Conservation (phyloP, 495 filamentous ascomycete species). For the Penicillium desertorum region DNA sequence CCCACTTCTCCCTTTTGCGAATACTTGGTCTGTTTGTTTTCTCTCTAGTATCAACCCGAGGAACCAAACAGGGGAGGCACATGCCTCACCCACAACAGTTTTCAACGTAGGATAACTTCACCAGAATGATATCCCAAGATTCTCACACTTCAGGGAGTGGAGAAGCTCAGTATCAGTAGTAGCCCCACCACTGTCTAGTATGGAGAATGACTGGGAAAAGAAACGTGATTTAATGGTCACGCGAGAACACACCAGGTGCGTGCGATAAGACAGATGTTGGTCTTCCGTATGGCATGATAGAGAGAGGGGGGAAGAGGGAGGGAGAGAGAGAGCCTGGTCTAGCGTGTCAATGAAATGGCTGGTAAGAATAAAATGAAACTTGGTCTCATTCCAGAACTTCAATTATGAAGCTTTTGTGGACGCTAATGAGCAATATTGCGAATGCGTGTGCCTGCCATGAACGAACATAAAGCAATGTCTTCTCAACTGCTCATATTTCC, state of each 20-base stretch:
- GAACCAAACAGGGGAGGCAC: slow-evolving; percentile 72
- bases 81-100: slow-evolving; percentile 86
- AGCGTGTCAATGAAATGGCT: slow-evolving; percentile 14
- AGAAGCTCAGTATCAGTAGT: slow-evolving; percentile 73
- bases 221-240: slow-evolving; percentile 57
- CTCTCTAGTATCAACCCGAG: slow-evolving; percentile 38
- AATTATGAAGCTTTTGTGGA: slow-evolving; percentile 31
- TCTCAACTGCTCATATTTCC: slow-evolving; percentile 11
- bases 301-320: background rate
- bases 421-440: slow-evolving; percentile 27
- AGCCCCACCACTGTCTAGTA: slow-evolving; percentile 77
- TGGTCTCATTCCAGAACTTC: slow-evolving; percentile 37
- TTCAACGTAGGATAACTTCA: slow-evolving; percentile 59
- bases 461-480: slow-evolving; percentile 9
- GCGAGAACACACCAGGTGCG: slow-evolving; percentile 1
- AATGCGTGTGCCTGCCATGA: slow-evolving; percentile 25
- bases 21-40: background rate
- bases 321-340: slow-evolving; percentile 2
- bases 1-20: background rate
- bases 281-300: slow-evolving; percentile 10
- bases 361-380: slow-evolving; percentile 29
- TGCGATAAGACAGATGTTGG: slow-evolving; percentile 10
- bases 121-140: slow-evolving; percentile 8
- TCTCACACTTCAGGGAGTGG: slow-evolving; percentile 59
- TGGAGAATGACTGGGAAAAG: slow-evolving; percentile 77